A percentile compares a stretch with the other conserved stretches of the same genome.
Conservation (phyloP, 2,329 filamentous ascomycete species). For the Monilinia aucupariae region DNA sequence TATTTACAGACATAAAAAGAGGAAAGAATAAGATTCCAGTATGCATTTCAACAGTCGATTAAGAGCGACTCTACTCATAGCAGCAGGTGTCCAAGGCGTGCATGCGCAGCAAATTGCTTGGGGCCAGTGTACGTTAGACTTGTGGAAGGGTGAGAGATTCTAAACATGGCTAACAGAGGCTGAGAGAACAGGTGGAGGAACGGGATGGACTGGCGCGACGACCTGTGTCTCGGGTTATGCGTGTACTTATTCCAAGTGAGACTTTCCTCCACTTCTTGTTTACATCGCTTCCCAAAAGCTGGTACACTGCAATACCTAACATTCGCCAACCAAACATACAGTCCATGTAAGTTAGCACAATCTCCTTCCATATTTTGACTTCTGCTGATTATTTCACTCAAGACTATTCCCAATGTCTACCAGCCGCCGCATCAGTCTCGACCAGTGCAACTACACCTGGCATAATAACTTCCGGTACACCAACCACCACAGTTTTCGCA, state of each 20-base stretch:
- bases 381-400: not conserved
- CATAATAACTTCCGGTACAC: constrained; percentile 17
- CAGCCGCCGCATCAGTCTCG: constrained; percentile 31
- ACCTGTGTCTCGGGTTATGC: constrained; percentile 29
- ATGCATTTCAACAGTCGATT: not conserved
- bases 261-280: not conserved
- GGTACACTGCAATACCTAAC: too few species aligned
- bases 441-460: constrained; percentile 16
- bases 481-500: constrained; percentile 26
- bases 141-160: not conserved
- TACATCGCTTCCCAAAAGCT: not conserved
- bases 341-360: constrained; percentile 29
- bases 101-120: constrained; percentile 25
- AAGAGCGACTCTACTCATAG: constrained; percentile 1
- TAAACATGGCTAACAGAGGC: not conserved
- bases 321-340: not conserved
- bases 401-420: constrained; percentile 37
- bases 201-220: constrained; percentile 26
- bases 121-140: constrained; percentile 12
- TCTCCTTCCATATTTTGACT: not conserved
- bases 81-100: constrained; percentile 11
- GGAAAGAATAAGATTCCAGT: not conserved
- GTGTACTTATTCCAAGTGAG: constrained; percentile 31
- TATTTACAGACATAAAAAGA: not conserved
- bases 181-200: constrained; percentile 25